A percentile compares a stretch with the other conserved stretches of the same genome.
phyloP scores from a whole-genome alignment of 2,329 filamentous ascomycete species.

The Verticillium tricorpus region DNA sequence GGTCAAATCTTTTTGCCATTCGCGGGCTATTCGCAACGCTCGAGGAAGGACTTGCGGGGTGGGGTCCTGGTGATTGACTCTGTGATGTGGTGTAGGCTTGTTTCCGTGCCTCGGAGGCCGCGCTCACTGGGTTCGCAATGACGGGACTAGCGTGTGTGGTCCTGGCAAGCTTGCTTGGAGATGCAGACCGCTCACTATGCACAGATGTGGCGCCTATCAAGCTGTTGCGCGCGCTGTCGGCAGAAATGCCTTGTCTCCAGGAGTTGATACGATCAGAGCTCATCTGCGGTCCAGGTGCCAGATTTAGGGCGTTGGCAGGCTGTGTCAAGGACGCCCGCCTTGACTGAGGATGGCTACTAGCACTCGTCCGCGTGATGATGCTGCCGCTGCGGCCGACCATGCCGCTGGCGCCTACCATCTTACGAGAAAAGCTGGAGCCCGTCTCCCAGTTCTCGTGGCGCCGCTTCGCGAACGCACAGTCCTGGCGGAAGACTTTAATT shows the following conservation, averaged over 20 bases:
- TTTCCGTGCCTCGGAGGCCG: conserved; percentile 41
- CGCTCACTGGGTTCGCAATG: conserved; percentile 30
- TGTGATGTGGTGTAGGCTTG: conserved; percentile 33
- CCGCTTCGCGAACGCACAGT: conserved; percentile 81
- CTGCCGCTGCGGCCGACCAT: conserved; percentile 55
- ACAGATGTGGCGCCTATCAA: conserved; percentile 31
- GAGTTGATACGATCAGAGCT: conserved; percentile 74
- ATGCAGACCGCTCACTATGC: conserved; percentile 51
- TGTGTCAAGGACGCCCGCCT: conserved; percentile 49
- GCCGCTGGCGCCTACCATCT: conserved; percentile 53
- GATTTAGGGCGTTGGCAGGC: conserved; percentile 11
- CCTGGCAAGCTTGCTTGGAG: conserved; percentile 39
- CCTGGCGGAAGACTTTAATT: conserved; percentile 93
- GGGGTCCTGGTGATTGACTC: conserved; percentile 12
- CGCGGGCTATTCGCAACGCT: conserved; percentile 16
- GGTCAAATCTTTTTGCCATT: conserved; percentile 13
- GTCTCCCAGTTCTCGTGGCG: conserved; percentile 74
- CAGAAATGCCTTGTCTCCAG: conserved; percentile 67
- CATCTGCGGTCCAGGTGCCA: conserved; percentile 23
- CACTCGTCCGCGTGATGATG: conserved; percentile 49
- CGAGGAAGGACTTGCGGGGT: conserved; percentile 35
- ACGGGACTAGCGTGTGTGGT: conserved; percentile 9
- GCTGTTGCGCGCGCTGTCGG: conserved; percentile 35
- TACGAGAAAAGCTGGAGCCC: conserved; percentile 69
- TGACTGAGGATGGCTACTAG: conserved; percentile 42